Base-by-base conservation (phyloP, 805 yeast genomes). In the Ogataea ramenticola region DNA sequence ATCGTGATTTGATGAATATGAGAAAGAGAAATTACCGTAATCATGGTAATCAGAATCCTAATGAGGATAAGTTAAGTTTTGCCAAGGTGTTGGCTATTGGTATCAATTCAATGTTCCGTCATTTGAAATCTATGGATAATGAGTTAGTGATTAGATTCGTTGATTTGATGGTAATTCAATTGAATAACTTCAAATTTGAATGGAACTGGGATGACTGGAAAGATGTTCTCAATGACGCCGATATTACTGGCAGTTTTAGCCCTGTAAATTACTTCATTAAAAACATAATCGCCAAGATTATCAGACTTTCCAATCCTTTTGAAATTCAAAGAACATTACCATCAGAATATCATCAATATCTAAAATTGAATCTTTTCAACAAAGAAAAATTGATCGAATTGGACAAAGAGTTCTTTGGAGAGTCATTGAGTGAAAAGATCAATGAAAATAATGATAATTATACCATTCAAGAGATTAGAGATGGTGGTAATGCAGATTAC, bases 151-250 rank as follows among this genome's bases (percentile, higher is more conserved):
- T 78, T 47, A 71, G 90, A 47, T 85, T 78, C 51, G 69, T 87
- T 54, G 91, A 86, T 62, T 93, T 98, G 98, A 82, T 95, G 70
- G 74, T 95, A 1, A 82, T 86, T 44, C 99, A 93, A 64, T 77
- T 93, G 61, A 85, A 95, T 55, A 93, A 91, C 60, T 93, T 91
- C 62, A 89, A 85, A 45, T 93, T 87, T 65, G 86, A 90, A 32
- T 93, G 99, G 99, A 88, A 89, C 58, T 93, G 99, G 99, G 79
- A 77, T 49, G 98, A 90, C 62, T 93, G 99, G 99, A 77, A 74
- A 24, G 54, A 59, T n/a, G 61, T 60, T 39, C 72, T 68, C 39
- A 63, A 67, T 8, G 61, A 68, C 66, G 74, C 31, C 60, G 67
- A 34, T 30, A n/a, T n/a, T n/a, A n/a, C n/a, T n/a, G n/a, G n/a